phyloP scores from a whole-genome alignment of 1,139 yeast species.

The Yamadazyma friedrichii region DNA sequence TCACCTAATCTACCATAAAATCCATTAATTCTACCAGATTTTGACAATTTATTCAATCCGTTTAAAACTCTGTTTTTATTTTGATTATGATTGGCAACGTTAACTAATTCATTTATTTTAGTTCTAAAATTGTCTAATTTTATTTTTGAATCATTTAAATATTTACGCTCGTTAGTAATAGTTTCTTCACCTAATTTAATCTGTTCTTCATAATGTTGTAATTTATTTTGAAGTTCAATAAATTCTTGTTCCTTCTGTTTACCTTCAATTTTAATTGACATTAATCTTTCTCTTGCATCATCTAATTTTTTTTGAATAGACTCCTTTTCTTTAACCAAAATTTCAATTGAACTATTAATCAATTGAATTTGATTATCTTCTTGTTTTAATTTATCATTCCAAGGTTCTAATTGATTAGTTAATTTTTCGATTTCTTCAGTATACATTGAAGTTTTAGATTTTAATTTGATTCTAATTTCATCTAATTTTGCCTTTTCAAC shows the following conservation, averaged over 20 bases:
- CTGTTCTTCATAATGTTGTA: slow-evolving; percentile 51
- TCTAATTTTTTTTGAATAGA: slow-evolving; percentile 46
- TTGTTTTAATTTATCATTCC: slow-evolving; percentile 68
- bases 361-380: slow-evolving; percentile 68
- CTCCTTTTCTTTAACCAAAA: slow-evolving; percentile 50
- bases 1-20: slow-evolving; percentile 91
- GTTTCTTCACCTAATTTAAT: slow-evolving; percentile 59
- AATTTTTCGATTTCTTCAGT: slow-evolving; percentile 61
- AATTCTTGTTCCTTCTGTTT: slow-evolving; percentile 50
- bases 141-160: slow-evolving; percentile 51
- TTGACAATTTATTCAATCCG: slow-evolving; percentile 66
- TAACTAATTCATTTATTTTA: slow-evolving; percentile 63
- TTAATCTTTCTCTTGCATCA: slow-evolving; percentile 47
- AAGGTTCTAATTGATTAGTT: slow-evolving; percentile 76
- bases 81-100: slow-evolving; percentile 53
- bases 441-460: slow-evolving; percentile 69
- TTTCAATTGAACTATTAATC: slow-evolving; percentile 62
- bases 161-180: slow-evolving; percentile 45
- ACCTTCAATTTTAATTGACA: slow-evolving; percentile 51
- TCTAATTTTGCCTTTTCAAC: slow-evolving; percentile 58
- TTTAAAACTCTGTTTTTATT: slow-evolving; percentile 74
- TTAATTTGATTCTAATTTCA: slow-evolving; percentile 62
- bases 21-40: slow-evolving; percentile 82
- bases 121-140: slow-evolving; percentile 59
- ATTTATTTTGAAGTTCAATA: slow-evolving; percentile 40